Evolutionary conservation across 2,329 filamentous ascomycete species (phyloP), one percentile per base, ranked within the genome.

Genomic region (Fusarium siculi): DNA sequence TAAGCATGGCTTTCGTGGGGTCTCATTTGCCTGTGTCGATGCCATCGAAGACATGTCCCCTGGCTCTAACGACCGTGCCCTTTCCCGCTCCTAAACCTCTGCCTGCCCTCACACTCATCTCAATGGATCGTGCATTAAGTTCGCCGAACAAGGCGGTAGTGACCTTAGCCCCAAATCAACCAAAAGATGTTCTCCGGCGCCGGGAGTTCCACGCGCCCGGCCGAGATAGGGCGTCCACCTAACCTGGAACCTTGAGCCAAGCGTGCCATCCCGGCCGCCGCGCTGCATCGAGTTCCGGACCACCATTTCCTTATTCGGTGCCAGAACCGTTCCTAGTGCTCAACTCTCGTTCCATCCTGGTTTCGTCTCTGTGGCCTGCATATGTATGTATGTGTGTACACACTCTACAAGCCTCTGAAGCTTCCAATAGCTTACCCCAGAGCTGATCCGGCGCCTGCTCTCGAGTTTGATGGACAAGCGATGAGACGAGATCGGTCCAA

Each of bases 241-340:
- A 73, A 71, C 39, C 19, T 58, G 23, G 42, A 50, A 58, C 58
- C 32, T 57, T 71, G 52, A 40, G 55, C 50, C 67, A 74, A 72
- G 70, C 54, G 66, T 73, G 54, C 64, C 72, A 73, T 76, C 74
- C 74, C 70, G 73, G 68, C 64, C 68, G 67, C 66, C 63, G 70
- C 70, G 64, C 60, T 73, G 71, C 65, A 66, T 70, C 64, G 74
- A 75, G 62, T 73, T 66, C 66, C 76, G 76, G 76, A 46, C 66
- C 61, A 74, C 72, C 44, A 47, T 76, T 78, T 74, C 76, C 75
- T 32, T 37, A 74, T 78, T 73, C 23, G 75, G 62, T 62, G 47
- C 66, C 73, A 74, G 46, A 76, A 67, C 76, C 76, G 76, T 63
- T 70, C 74, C 65, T 63, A 75, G 65, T 62, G 50, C 47, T 71